Percentiles rank a stretch among this genome's conserved stretches.
Evolutionary conservation across 495 filamentous ascomycete species (phyloP).

Genomic region (Penicillium psychrofluorescens): DNA sequence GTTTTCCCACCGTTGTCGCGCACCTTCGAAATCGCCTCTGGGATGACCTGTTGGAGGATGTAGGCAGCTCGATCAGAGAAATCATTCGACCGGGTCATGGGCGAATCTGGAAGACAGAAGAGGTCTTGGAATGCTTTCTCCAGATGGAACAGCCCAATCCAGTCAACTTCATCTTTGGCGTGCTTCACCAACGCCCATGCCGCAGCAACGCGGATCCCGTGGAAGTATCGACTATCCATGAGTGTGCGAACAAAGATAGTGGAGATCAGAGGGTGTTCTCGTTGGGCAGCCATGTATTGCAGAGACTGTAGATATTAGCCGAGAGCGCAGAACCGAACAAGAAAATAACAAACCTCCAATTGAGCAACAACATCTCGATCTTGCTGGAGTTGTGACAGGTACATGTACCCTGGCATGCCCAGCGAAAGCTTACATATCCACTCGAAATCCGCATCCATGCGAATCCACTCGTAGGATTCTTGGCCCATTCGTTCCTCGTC

Average conservation of each 20-base stretch:
- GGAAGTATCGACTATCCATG: constrained; percentile 88
- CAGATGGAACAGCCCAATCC: constrained; percentile 79
- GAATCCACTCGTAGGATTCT: constrained; percentile 97
- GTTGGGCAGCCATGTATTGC: constrained; percentile 51
- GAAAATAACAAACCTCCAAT: constrained; percentile 54
- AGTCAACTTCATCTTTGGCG: constrained; percentile 59
- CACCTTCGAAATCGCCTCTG: constrained; percentile 68
- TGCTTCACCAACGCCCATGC: constrained; percentile 66
- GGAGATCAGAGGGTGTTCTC: constrained; percentile 66
- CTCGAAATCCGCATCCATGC: constrained; percentile 96
- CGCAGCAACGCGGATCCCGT: constrained; percentile 81
- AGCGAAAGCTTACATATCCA: constrained; percentile 82
- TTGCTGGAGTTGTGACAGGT: constrained; percentile 91
- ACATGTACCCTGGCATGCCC: constrained; percentile 91
- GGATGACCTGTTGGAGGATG: constrained; percentile 72
- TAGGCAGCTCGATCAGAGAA: constrained; percentile 81
- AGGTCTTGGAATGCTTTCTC: constrained; percentile 76
- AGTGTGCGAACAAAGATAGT: constrained; percentile 81
- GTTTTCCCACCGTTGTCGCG: constrained; percentile 69
- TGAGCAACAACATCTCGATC: constrained; percentile 96
- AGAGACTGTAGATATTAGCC: constrained; percentile 37
- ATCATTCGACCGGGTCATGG: constrained; percentile 78
- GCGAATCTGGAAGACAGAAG: constrained; percentile 69
- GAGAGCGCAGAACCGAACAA: not conserved
- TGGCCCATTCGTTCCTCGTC: constrained; percentile 86